Conservation (phyloP, 148 eudicot species). For the Chenopodium berlandieri region DNA sequence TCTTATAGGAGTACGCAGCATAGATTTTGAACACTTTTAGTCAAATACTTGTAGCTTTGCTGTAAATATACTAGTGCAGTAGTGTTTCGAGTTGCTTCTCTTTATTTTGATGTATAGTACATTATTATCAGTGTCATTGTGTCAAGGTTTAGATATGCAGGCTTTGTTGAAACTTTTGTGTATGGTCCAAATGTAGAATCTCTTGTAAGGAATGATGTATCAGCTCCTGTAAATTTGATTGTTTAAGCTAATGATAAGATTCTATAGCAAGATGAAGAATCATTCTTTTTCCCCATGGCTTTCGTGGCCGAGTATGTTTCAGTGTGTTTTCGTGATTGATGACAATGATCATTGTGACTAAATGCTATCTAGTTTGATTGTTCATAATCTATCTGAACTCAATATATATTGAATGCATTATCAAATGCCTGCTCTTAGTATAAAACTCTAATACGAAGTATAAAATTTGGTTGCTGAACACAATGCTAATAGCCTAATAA, state of each 20-base stretch:
- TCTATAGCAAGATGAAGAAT: not conserved
- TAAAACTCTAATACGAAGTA: too few species aligned
- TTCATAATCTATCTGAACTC: too few species aligned
- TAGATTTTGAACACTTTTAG: not conserved
- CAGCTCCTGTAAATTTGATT: not conserved
- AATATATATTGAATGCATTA: too few species aligned
- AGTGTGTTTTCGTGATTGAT: not conserved
- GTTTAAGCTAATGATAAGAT: not conserved
- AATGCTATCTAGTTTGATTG: too few species aligned
- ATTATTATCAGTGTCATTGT: not conserved
- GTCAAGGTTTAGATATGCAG: not conserved
- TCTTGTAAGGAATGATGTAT: not conserved
- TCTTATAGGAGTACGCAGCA: not conserved
- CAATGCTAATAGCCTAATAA: too few species aligned
- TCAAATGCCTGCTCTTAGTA: too few species aligned
- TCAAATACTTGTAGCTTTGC: not conserved
- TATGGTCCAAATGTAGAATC: constrained; percentile 1
- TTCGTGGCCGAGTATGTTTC: not conserved
- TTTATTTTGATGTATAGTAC: constrained; percentile 4
- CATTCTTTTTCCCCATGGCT: not conserved
- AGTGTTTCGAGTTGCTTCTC: not conserved
- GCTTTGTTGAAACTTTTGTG: not conserved
- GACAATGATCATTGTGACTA: too few species aligned
- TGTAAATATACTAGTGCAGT: not conserved
- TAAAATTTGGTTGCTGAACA: too few species aligned